Evolutionary conservation across 2,329 filamentous ascomycete genomes (phyloP).

Genomic region (Chaetomiaceae sp.): DNA sequence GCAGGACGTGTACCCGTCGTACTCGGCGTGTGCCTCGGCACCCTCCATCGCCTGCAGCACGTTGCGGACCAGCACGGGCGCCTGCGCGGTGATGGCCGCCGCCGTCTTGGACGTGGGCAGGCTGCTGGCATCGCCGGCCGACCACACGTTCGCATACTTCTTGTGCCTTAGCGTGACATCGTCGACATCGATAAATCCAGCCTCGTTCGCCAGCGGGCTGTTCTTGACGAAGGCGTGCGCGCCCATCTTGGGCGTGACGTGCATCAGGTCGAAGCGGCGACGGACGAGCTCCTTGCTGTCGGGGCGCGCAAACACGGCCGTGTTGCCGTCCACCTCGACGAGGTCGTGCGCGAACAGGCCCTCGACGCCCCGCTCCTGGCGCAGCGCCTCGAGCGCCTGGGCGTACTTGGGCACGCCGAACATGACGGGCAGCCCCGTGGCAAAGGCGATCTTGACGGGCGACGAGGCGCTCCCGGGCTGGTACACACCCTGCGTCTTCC

Average conservation of each 20-base stretch:
- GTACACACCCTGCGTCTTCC: conserved; percentile 51
- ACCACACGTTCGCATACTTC: conserved; percentile 54
- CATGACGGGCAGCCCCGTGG: conserved; percentile 52
- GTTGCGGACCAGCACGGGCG: conserved; percentile 41
- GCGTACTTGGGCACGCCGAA: conserved; percentile 59
- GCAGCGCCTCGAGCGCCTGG: conserved; percentile 47
- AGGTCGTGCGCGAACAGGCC: conserved; percentile 56
- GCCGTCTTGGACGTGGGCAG: conserved; percentile 50
- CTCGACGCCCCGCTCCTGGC: conserved; percentile 51
- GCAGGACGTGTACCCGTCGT: conserved; percentile 43
- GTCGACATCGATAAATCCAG: conserved; percentile 55
- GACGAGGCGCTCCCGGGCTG: conserved; percentile 37
- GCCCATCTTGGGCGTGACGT: conserved; percentile 56
- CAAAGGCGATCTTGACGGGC: conserved; percentile 48
- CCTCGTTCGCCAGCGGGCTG: conserved; percentile 49
- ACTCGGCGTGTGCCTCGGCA: conserved; percentile 30
- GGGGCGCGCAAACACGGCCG: conserved; percentile 44
- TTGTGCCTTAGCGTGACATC: conserved; percentile 48
- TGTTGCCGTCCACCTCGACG: conserved; percentile 47
- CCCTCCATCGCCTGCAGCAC: conserved; percentile 34
- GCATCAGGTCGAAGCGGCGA: conserved; percentile 49
- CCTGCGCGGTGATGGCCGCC: conserved; percentile 40
- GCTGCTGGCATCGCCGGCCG: conserved; percentile 54
- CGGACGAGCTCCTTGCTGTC: conserved; percentile 40
- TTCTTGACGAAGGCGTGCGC: conserved; percentile 50